Conservation (phyloP, 352 stramenopile genomes). For the Globisporangium barbulae region DNA sequence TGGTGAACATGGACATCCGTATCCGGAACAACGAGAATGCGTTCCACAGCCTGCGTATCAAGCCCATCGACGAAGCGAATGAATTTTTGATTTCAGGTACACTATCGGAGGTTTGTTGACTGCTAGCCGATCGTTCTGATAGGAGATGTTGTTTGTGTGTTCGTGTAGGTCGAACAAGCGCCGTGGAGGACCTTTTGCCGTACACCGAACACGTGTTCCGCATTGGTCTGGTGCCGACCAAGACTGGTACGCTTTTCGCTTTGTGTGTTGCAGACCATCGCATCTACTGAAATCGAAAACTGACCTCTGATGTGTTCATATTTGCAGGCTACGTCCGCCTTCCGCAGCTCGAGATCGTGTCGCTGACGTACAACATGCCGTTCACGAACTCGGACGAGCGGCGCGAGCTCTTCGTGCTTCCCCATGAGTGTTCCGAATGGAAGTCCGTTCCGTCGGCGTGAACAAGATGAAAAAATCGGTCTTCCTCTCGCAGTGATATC, state of each 20-base stretch:
- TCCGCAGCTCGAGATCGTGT: constrained; percentile 74
- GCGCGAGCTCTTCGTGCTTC: constrained; percentile 74
- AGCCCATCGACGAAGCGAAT: constrained; percentile 60
- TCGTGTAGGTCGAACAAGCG: constrained; percentile 54
- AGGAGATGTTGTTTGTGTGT: constrained; percentile 4
- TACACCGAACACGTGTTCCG: constrained; percentile 60
- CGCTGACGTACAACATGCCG: constrained; percentile 60
- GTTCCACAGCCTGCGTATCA: constrained; percentile 69
- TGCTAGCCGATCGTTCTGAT: background rate
- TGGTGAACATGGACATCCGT: constrained; percentile 53
- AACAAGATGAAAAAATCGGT: background rate
- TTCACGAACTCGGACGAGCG: constrained; percentile 68
- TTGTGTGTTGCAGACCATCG: background rate
- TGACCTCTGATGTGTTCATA: constrained; percentile 14
- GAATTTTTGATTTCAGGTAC: constrained; percentile 76
- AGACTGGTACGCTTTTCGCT: constrained; percentile 47
- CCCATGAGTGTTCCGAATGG: constrained; percentile 55
- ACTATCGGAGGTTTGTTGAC: background rate
- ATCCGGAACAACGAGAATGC: constrained; percentile 73
- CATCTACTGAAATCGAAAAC: background rate
- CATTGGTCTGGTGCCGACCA: constrained; percentile 69
- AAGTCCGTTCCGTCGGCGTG: constrained; percentile 12
- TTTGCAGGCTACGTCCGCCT: constrained; percentile 59
- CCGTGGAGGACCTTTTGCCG: constrained; percentile 70
- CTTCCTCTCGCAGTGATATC: background rate